Evolutionary conservation across 2,329 filamentous ascomycete species (phyloP).

Genomic region (Diaporthe capsici): DNA sequence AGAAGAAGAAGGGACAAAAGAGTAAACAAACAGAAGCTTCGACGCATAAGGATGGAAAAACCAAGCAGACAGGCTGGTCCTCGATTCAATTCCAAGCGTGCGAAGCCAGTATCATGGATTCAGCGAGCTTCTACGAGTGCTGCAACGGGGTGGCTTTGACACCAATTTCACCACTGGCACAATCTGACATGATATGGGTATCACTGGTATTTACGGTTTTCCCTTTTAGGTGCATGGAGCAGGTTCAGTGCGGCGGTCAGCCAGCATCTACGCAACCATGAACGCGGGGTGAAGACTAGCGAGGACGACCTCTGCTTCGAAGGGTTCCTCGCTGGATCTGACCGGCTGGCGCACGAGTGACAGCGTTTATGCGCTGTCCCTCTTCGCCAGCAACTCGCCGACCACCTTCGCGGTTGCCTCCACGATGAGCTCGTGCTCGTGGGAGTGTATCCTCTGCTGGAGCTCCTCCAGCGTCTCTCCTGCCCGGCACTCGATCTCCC

Average conservation of each 20-base stretch:
- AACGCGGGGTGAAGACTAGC: too few species aligned
- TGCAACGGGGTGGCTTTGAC: not conserved
- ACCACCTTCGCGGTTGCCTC: conserved; percentile 73
- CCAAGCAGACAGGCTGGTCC: not conserved
- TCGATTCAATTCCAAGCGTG: not conserved
- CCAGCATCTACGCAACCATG: conserved; percentile 50
- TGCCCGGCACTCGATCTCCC: conserved; percentile 76
- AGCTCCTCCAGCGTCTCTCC: conserved; percentile 77
- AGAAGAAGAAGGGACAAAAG: not conserved
- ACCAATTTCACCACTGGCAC: not conserved
- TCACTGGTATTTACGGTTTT: conserved; percentile 6
- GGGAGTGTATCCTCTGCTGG: conserved; percentile 79
- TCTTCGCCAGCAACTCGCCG: conserved; percentile 53
- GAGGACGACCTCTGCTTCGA: not conserved
- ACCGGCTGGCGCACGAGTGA: not conserved
- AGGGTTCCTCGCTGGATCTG: not conserved
- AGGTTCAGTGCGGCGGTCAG: conserved; percentile 54
- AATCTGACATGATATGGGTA: conserved; percentile 25
- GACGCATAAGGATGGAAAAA: not conserved
- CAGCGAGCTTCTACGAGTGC: not conserved
- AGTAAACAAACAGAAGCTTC: not conserved
- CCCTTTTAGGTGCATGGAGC: not conserved
- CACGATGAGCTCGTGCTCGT: conserved; percentile 85
- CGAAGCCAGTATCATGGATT: not conserved
- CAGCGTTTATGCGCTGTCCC: conserved; percentile 19